Evolutionary conservation across 2,329 filamentous ascomycete genomes (phyloP).

Genomic region (Beauveria caledonica): DNA sequence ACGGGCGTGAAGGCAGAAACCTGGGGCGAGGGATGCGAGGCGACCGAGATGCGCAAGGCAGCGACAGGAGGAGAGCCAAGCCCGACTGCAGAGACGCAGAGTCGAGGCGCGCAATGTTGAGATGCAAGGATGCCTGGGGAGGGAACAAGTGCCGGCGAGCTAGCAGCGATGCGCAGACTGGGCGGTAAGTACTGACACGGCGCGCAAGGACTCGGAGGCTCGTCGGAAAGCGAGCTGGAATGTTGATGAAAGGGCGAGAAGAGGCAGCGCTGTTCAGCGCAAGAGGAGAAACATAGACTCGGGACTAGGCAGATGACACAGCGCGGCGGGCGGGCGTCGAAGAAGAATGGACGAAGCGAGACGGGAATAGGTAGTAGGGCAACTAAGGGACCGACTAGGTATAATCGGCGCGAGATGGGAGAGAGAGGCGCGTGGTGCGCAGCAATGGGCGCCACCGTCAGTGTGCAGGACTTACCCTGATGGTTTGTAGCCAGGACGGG

Average conservation of each 20-base stretch:
- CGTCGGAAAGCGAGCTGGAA: background rate
- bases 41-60: background rate
- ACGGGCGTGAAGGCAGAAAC: background rate
- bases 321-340: background rate
- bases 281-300: background rate
- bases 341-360: background rate
- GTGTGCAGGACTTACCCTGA: conserved; percentile 5
- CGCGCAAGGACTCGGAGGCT: background rate
- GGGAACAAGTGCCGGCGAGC: background rate
- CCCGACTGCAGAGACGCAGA: background rate
- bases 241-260: background rate
- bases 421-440: background rate
- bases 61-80: background rate
- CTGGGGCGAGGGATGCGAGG: background rate
- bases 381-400: background rate
- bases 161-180: background rate
- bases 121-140: conserved; percentile 5
- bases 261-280: background rate
- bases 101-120: background rate
- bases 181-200: background rate
- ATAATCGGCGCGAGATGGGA: background rate
- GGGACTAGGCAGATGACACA: background rate
- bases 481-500: background rate
- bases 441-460: background rate
- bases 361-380: conserved; percentile 1